Evolutionary conservation across 1,139 yeast genomes (phyloP).

Genomic region (Yamadazyma buinensis): DNA sequence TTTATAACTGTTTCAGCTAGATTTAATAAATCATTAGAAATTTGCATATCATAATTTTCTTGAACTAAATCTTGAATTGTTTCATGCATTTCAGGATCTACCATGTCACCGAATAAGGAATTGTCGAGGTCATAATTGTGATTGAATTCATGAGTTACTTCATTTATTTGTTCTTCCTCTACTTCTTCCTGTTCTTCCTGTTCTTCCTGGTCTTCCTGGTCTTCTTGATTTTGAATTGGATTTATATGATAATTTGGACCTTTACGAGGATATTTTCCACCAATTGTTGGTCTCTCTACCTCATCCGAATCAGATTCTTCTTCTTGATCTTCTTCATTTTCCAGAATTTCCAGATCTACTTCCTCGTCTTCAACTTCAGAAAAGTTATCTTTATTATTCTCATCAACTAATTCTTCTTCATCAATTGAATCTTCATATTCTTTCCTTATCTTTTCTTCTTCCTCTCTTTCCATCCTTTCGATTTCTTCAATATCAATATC

Average conservation of each 20-base stretch:
- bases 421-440: constrained; percentile 6
- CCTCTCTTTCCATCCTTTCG: neutral
- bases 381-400: neutral
- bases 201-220: neutral
- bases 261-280: neutral
- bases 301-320: no score
- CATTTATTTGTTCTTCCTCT: neutral
- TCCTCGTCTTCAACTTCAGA: constrained; percentile 10
- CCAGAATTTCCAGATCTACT: constrained; percentile 2
- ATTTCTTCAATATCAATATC: neutral
- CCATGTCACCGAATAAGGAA: constrained; percentile 1
- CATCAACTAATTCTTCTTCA: constrained; percentile 8
- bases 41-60: constrained; percentile 2
- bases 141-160: neutral
- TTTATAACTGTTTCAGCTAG: constrained; percentile 4
- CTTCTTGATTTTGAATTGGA: neutral
- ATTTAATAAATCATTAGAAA: constrained; percentile 2
- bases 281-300: no score
- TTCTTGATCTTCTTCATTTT: constrained; percentile 3
- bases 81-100: constrained; percentile 9
- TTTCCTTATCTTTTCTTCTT: constrained; percentile 4
- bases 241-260: neutral
- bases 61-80: constrained; percentile 10
- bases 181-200: neutral
- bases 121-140: constrained; percentile 1